phyloP scores from a whole-genome alignment of 805 yeast species.

The Yarrowia sp. region DNA sequence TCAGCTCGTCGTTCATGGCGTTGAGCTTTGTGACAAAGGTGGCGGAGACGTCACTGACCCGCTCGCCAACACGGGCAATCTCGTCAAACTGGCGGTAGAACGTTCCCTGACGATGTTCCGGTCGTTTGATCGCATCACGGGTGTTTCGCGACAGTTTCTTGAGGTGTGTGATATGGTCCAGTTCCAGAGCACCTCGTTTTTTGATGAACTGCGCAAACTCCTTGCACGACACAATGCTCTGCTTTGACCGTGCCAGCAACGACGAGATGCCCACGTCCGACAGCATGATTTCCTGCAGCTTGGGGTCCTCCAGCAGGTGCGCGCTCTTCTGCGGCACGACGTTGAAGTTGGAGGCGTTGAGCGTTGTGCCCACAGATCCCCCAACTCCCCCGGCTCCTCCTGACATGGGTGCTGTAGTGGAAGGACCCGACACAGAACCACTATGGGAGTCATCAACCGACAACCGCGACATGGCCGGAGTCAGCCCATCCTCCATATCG shows the following conservation, averaged over 20 bases:
- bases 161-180: conserved; percentile 71
- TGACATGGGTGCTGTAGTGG: background rate
- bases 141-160: conserved; percentile 65
- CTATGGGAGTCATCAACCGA: background rate
- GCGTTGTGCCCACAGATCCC: background rate
- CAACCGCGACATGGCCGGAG: conserved; percentile 17
- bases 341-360: conserved; percentile 25
- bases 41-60: conserved; percentile 64
- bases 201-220: conserved; percentile 78
- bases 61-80: conserved; percentile 75
- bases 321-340: conserved; percentile 26
- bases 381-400: no score
- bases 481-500: conserved; percentile 14
- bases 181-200: conserved; percentile 74
- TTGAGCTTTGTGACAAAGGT: conserved; percentile 77
- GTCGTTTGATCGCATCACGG: conserved; percentile 48
- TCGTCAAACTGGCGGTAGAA: conserved; percentile 65
- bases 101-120: conserved; percentile 58
- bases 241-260: conserved; percentile 69
- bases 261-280: conserved; percentile 64
- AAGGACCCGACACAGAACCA: background rate
- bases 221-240: conserved; percentile 75
- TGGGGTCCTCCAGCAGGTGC: conserved; percentile 39
- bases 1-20: conserved; percentile 81
- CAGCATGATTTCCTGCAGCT: conserved; percentile 38